Percentiles rank a stretch among this genome's conserved stretches.
These are phyloP conservation scores for Alternaria sp. DNA, from an alignment of 2,329 filamentous ascomycete species.

Conservation along the genomic window DNA sequence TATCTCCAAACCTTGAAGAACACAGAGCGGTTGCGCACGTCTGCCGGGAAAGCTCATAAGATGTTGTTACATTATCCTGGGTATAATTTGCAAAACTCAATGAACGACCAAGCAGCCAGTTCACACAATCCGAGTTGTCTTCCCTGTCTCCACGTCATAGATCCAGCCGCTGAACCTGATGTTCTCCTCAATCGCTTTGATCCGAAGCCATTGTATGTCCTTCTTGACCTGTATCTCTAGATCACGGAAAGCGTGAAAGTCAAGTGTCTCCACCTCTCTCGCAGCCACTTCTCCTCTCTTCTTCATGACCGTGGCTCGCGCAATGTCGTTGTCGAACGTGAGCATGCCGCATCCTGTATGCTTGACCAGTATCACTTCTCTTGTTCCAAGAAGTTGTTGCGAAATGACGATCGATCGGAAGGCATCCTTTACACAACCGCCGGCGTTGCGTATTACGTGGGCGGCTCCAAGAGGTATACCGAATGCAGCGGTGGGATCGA, in stretches of 20 bases:
- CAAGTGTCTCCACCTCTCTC: slow-evolving; percentile 57
- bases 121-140: slow-evolving; percentile 59
- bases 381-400: slow-evolving; percentile 79
- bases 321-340: slow-evolving; percentile 70
- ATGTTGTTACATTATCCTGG: slow-evolving; percentile 13
- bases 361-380: slow-evolving; percentile 78
- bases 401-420: slow-evolving; percentile 80
- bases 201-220: slow-evolving; percentile 72
- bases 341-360: slow-evolving; percentile 80
- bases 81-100: slow-evolving; percentile 13
- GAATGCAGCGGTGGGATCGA: slow-evolving; percentile 73
- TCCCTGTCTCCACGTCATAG: slow-evolving; percentile 80
- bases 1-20: not conserved
- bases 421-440: slow-evolving; percentile 71
- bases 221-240: slow-evolving; percentile 68
- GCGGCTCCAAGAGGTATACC: slow-evolving; percentile 78
- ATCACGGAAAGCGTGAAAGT: slow-evolving; percentile 71
- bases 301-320: slow-evolving; percentile 63
- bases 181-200: slow-evolving; percentile 66
- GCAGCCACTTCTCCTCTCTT: slow-evolving; percentile 65
- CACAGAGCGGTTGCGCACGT: not conserved
- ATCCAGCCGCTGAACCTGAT: slow-evolving; percentile 76
- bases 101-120: not conserved
- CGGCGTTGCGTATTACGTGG: slow-evolving; percentile 76
- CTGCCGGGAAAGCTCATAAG: not conserved